Base-by-base conservation (phyloP, 2,329 filamentous ascomycete genomes). In the Curvularia hawaiiensis region DNA sequence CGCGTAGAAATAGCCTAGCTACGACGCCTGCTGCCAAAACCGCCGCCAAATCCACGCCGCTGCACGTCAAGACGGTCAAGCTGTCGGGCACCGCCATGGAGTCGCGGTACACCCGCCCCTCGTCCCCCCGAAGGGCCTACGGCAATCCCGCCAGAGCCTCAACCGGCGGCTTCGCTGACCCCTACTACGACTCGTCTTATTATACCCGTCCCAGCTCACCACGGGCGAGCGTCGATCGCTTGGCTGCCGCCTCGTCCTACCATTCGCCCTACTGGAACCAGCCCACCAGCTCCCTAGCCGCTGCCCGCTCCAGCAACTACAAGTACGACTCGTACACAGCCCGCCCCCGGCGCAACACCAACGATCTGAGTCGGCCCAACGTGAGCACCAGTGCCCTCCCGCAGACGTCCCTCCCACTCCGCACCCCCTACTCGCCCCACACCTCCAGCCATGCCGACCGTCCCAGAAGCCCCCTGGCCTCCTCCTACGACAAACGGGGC, bases 301-400 rank as follows among this genome's bases (percentile, higher is more conserved):
- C 31, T 28, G 35, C 47, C 35, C 47, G 35, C 66, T 54, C 65
- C 58, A 50, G 24, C 45, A 70, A 59, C 49, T 54, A 69, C 64
- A 76, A 75, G 50, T 78, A 78, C 65, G 79, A 80, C 61, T 69
- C 77, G 9, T 81, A 81, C 70, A 70, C 75, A 8, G 77, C 78
- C 45, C 73, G 80, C 56, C 79, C 79, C 4, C 76, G 80, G 33
- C 72, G 80, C 8, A 79, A 78, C 41, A 82, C 80, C 8, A 73
- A 77, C 62, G 78, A 64, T 50, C 61, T 61, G 54, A 62, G 58
- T 61, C 65, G 73, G 52, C 75, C 79, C 16, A 75, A 76, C 1
- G 65, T 70, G 52, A 76, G 75, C 44, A 65, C 56, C 52, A 76
- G 75, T 44, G 64, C 56, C 57, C 67, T 52, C 53, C 63, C 58